Evolutionary conservation across 2,329 filamentous ascomycete genomes (phyloP), one percentile per base, ranked within the genome.

Genomic region (Talaromyces pinophilus): DNA sequence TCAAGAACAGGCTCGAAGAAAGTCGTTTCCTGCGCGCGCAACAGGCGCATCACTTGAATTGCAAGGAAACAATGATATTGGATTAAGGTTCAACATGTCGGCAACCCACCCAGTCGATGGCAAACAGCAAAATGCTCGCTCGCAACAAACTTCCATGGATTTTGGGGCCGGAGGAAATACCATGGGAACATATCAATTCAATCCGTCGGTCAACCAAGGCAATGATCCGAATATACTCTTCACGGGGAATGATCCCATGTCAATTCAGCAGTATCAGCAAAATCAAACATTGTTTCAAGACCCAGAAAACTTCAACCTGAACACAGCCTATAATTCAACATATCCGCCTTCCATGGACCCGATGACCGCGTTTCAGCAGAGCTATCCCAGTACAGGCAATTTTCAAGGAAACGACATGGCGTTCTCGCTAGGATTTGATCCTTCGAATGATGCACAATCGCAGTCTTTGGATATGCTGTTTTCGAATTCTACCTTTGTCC

Each of bases 381-480:
- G 19, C 33, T 66, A 54, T 28, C 30, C 22, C 1, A 54, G 42
- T 38, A 25, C 61, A n/a, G 59, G 17, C 3, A 46, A 67, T 61
- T 46, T 52, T n/a, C 65, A 59, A 25, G 48, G 38, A 22, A 33
- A 55, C 5, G 30, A 57, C 19, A 63, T 67, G 60, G 22, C 44
- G 17, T 60, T 60, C 7, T 33, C 60, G 6, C 42, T 67, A 46
- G 25, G 60, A 54, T 67, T 60, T 35, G 54, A 63, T 35, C 35
- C 22, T 28, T 30, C 60, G 33, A 44, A 55, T 15, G 33, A 52
- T 22, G 35, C 42, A 10, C 40, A 46, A 19, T 30, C 60, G 8
- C 60, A 63, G 22, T 42, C 60, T 40, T n/a, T 67, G 42, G 55
- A 60, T n/a, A 63, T 67, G 50, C 15, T 66, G n/a, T 67, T 63